Conservation (phyloP, 2,329 filamentous ascomycete genomes). For the Zasmidium angulare region DNA sequence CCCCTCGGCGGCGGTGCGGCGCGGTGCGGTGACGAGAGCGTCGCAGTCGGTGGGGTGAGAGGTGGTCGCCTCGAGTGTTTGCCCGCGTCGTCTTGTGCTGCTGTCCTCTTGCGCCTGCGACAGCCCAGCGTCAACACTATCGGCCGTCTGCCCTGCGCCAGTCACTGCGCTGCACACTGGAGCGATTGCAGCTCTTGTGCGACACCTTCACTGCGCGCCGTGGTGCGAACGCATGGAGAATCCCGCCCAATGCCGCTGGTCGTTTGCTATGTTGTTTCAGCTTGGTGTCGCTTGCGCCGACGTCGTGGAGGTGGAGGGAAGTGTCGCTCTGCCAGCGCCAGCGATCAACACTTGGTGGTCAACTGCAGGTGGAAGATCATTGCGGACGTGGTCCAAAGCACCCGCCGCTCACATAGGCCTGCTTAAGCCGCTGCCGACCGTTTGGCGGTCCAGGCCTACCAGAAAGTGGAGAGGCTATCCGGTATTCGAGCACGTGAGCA, state of each 20-base stretch:
- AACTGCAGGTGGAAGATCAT: neutral
- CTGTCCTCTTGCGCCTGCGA: conserved; percentile 7
- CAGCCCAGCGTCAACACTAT: conserved; percentile 1
- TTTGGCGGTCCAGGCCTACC: neutral
- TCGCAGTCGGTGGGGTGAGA: neutral
- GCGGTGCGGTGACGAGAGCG: neutral
- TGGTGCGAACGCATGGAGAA: neutral
- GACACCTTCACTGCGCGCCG: neutral
- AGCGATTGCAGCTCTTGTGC: neutral
- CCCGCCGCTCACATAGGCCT: neutral
- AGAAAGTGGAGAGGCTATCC: neutral
- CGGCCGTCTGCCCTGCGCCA: conserved; percentile 12
- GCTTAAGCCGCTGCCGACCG: neutral
- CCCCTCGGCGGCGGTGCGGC: neutral
- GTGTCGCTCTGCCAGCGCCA: neutral
- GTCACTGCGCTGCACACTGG: conserved; percentile 15
- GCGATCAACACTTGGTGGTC: neutral
- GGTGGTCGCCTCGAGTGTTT: neutral
- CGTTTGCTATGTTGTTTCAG: neutral
- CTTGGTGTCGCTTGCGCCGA: neutral
- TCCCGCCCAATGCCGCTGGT: neutral
- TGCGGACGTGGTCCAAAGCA: neutral
- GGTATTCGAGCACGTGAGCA: neutral
- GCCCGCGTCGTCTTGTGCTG: neutral
- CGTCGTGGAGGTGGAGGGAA: neutral